These are phyloP conservation scores for Ilyonectria destructans DNA, from an alignment of 2,329 filamentous ascomycete genomes.

Conservation along the genomic window DNA sequence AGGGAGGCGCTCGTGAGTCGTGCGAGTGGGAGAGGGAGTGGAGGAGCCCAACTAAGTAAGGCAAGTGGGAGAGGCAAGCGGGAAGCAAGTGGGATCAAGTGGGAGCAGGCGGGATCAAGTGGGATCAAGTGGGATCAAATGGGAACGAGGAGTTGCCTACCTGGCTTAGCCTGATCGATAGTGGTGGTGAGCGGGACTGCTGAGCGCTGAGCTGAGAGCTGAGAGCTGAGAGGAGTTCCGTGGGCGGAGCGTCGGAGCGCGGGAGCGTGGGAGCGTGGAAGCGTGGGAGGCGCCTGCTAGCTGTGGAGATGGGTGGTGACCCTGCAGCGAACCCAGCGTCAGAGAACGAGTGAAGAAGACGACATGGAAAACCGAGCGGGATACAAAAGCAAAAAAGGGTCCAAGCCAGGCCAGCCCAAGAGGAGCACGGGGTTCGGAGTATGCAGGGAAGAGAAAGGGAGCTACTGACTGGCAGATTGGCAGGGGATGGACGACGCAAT, in stretches of 20 bases:
- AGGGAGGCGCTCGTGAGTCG: constrained; percentile 33
- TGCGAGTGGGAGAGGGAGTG: constrained; percentile 21
- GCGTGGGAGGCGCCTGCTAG: not conserved
- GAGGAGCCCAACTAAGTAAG: constrained; percentile 28
- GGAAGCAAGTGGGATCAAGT: not conserved
- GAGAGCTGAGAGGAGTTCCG: not conserved
- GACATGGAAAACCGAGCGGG: constrained; percentile 9
- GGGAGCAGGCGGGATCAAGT: not conserved
- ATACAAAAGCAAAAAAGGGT: constrained; percentile 10
- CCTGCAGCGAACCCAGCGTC: constrained; percentile 28
- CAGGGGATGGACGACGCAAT: not conserved
- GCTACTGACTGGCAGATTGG: not conserved
- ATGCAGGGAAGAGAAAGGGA: not conserved
- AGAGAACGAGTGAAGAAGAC: constrained; percentile 19
- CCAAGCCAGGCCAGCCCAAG: not conserved
- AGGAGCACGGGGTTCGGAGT: constrained; percentile 1
- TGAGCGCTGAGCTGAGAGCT: not conserved
- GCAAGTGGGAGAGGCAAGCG: constrained; percentile 16
- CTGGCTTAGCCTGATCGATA: constrained; percentile 17
- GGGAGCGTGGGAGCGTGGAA: constrained; percentile 4
- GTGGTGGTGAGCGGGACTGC: not conserved
- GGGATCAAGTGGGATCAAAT: not conserved
- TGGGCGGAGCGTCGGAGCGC: not conserved
- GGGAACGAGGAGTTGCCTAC: constrained; percentile 23
- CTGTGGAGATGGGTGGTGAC: constrained; percentile 9